Evolutionary conservation across 2,329 filamentous ascomycete species (phyloP).

Genomic region (Amauroascus verrucosus): DNA sequence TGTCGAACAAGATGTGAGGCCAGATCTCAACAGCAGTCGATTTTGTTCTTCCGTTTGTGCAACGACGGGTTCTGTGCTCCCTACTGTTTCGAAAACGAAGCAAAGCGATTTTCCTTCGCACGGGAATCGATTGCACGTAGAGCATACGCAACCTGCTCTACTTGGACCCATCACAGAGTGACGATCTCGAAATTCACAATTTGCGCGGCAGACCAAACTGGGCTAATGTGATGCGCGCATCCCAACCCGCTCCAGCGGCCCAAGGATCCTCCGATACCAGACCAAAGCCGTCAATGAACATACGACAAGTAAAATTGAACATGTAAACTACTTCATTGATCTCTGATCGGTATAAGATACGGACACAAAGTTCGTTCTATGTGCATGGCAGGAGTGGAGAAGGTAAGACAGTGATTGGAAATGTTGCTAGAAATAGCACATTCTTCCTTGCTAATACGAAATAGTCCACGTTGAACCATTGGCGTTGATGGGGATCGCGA

Average conservation of each 20-base stretch:
- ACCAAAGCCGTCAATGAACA: not conserved
- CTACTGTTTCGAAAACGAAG: not conserved
- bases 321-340: no score
- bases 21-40: not conserved
- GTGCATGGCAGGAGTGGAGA: not conserved
- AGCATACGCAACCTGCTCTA: not conserved
- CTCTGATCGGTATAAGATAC: no score
- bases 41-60: not conserved
- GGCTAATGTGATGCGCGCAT: not conserved
- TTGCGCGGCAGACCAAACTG: not conserved
- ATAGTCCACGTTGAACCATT: not conserved
- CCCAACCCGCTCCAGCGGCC: not conserved
- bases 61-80: not conserved
- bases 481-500: no score
- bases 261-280: not conserved
- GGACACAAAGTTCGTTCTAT: not conserved
- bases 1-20: not conserved
- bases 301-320: not conserved
- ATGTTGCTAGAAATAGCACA: not conserved
- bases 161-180: not conserved
- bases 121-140: not conserved
- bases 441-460: not conserved
- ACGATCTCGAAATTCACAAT: not conserved
- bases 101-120: not conserved
- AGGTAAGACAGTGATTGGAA: not conserved